Percentiles rank a stretch among this genome's conserved stretches.
phyloP scores from a whole-genome alignment of 2,329 filamentous ascomycete species.

The Phyllosticta citribraziliensis region DNA sequence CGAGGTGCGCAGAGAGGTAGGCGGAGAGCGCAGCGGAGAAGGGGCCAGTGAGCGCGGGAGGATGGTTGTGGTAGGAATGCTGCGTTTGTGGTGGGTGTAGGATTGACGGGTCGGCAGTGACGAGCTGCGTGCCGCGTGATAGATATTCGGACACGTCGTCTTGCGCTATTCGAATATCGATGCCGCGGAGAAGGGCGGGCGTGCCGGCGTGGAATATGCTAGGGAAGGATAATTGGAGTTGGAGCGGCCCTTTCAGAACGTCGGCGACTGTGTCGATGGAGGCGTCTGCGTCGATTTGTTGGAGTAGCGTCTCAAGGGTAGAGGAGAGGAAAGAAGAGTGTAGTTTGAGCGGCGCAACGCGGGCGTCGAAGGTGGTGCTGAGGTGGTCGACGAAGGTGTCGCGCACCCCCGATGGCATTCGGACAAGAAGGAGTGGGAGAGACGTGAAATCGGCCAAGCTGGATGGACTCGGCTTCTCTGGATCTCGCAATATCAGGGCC shows the following conservation, averaged over 20 bases:
- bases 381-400: constrained; percentile 42
- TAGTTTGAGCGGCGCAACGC: constrained; percentile 35
- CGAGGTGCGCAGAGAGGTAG: constrained; percentile 33
- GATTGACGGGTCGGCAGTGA: constrained; percentile 13
- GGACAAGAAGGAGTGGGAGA: constrained; percentile 41
- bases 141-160: constrained; percentile 31
- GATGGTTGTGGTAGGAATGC: not conserved
- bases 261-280: constrained; percentile 23
- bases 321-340: constrained; percentile 36
- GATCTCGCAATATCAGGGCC: constrained; percentile 39
- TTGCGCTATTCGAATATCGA: constrained; percentile 34
- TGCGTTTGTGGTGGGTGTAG: constrained; percentile 16
- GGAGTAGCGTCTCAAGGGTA: constrained; percentile 47
- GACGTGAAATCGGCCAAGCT: constrained; percentile 30
- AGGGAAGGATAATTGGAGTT: constrained; percentile 25
- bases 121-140: constrained; percentile 17
- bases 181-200: constrained; percentile 27
- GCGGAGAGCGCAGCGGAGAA: constrained; percentile 31
- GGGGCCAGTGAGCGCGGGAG: constrained; percentile 16
- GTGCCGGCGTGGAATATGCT: constrained; percentile 13
- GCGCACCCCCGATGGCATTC: constrained; percentile 40
- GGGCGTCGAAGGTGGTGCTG: constrained; percentile 40
- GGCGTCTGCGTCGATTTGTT: constrained; percentile 36
- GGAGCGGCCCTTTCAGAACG: constrained; percentile 22
- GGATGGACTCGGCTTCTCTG: constrained; percentile 7